Conservation (phyloP, 2,329 filamentous ascomycete species). For the Trichoderma sp. region DNA sequence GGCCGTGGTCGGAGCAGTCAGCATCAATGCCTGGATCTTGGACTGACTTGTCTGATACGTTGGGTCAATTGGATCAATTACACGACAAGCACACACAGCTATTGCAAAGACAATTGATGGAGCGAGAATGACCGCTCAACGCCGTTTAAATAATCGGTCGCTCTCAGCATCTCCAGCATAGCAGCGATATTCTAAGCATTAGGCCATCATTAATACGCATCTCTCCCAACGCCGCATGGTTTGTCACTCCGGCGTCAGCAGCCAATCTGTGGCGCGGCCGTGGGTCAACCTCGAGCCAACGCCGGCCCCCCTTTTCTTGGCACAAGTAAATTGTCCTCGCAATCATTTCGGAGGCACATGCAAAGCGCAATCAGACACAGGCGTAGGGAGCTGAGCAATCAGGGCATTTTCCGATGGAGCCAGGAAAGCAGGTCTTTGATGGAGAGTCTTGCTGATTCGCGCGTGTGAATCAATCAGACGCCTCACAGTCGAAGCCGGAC, state of each 20-base stretch:
- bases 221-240: neutral
- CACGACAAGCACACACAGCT: neutral
- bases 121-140: neutral
- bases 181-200: neutral
- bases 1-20: too few relatives aligned
- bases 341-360: neutral
- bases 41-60: too few relatives aligned
- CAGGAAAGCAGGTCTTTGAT: neutral
- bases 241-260: slow-evolving; percentile 20
- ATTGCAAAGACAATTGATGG: neutral
- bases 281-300: too few relatives aligned
- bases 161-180: neutral
- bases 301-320: neutral
- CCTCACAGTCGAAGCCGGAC: neutral
- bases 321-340: neutral
- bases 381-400: neutral
- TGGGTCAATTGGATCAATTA: neutral
- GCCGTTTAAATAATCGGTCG: neutral
- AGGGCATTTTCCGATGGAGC: neutral
- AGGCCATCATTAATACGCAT: neutral
- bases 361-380: neutral
- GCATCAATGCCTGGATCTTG: too few relatives aligned
- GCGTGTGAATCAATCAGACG: neutral
- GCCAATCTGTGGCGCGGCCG: too few relatives aligned
- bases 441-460: neutral